Base-by-base conservation (phyloP, 805 yeast genomes). In the Saccharomycopsis fodiens region DNA sequence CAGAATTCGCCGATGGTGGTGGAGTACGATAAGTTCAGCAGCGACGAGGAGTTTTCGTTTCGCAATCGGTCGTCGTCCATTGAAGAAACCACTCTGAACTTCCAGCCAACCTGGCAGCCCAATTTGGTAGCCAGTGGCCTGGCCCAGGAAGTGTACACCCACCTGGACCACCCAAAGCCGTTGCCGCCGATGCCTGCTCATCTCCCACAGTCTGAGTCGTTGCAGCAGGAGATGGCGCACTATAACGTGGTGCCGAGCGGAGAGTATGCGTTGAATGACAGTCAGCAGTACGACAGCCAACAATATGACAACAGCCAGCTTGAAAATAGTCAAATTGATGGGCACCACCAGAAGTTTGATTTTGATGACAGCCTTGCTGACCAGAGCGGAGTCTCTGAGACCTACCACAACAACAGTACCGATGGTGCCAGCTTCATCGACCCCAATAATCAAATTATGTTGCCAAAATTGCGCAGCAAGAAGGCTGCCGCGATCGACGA, bases 161-260 rank as follows among this genome's bases (percentile, higher is more conserved):
- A 39, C 38, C 44, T 42, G 15, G 25, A 30, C 16, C 39, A 38
- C 34, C 45, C 50, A 10, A 46, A 51, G 30, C 54, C 54, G 3
- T 35, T 51, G 12, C 54, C 54, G 3, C 52, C 52, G 4, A 51
- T 48, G 47, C 54, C 54, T 3, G 12, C 16, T 3, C 44, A 39
- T 32, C 19, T 48, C 12, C 52, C 54, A 12, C 35, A 42, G 12
- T 42, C 47, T 16, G 54, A 48, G 8, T 47, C 51, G 7, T 25
- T 45, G 3, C 46, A 46, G 32, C 50, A 48, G 21, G 41, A 45
- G 23, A 23, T 48, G n/a, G 25, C 38, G 5, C 16, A 19, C 13
- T 46, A 22, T 29, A 46, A 43, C 4, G 21, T 20, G 7, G 19
- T n/a, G n/a, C 5, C 37, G 4, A 19, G 15, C 13, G 22, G 16